Base-by-base conservation (phyloP, 495 filamentous ascomycete genomes). In the Amphirosellinia nigrospora region DNA sequence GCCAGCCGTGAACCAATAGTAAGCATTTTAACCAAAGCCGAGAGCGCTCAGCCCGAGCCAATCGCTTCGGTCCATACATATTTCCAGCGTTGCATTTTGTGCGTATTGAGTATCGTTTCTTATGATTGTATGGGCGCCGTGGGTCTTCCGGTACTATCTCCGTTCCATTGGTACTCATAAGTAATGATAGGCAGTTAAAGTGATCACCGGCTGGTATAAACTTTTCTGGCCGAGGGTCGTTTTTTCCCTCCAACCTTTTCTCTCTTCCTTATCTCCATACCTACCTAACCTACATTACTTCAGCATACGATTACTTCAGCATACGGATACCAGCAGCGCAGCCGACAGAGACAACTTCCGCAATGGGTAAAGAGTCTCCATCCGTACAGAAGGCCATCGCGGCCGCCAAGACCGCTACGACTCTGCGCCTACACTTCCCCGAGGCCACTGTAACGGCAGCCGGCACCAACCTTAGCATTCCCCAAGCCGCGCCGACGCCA, bases 391-490 rank as follows among this genome's bases (percentile, higher is more conserved):
- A 41, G 59, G 52, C 71, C 66, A 67, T 78, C 43, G 58, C 66
- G 28, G 28, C 64, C 59, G 34, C 56, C 64, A 34, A 34, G 55
- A 46, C 39, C 43, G 48, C 45, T 34, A 46, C 71, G 19, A 64
- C 65, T 32, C 73, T 79, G 15, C 73, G 73, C 32, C 72, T 79
- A 50, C 77, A 79, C 68, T 79, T 77, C 68, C 73, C 73, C 21
- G 52, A 55, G 10, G 68, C 69, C 53, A 71, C 71, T 52, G 70
- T 77, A 43, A 48, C 64, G 21, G 38, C 32, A 4, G 66, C 66
- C 10, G 75, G 70, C 26, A 41, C 28, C 23, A 63, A 69, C 32
- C 75, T 79, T 1, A 55, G 55, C 65, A 71, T 65, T 16, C 26
- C 52, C 19, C 60, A 55, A 4, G 39, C 75, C 13, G 71, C 70